Conservation (phyloP, 805 yeast species). For the Metschnikowia sp. region DNA sequence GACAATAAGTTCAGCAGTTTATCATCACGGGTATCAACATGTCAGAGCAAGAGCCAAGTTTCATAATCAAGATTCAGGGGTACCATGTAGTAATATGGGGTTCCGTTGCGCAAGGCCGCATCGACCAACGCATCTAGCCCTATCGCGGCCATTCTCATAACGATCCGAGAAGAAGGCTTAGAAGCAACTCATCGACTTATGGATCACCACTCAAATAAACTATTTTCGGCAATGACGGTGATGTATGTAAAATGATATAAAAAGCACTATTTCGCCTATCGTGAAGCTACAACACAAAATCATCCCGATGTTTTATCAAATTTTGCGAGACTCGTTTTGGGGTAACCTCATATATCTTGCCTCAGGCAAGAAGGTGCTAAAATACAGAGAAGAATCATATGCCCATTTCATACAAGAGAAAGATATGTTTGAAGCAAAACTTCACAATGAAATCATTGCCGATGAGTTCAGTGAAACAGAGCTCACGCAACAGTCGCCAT, state of each 20-base stretch:
- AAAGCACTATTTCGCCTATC: too few species aligned
- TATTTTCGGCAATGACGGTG: background rate
- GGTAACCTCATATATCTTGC: constrained; percentile 25
- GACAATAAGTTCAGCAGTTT: too few species aligned
- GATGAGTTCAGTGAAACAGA: constrained; percentile 31
- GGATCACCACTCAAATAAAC: background rate
- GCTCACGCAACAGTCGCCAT: background rate
- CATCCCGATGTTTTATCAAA: constrained; percentile 9
- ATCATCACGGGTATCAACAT: too few species aligned
- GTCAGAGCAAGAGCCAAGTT: too few species aligned
- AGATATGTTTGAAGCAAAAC: constrained; percentile 14
- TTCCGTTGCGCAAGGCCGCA: background rate
- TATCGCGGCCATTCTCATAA: background rate
- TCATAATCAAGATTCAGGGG: too few species aligned
- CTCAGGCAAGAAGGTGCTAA: constrained; percentile 21
- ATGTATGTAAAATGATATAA: too few species aligned
- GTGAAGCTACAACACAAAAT: too few species aligned
- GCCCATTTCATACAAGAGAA: constrained; percentile 31
- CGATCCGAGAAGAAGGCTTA: background rate
- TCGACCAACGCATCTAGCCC: background rate
- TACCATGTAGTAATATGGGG: background rate
- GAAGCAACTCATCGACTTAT: background rate
- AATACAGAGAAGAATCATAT: constrained; percentile 25
- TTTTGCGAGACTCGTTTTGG: constrained; percentile 30
- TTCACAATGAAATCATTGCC: constrained; percentile 8